Percentiles rank a stretch among this genome's conserved stretches.
These are phyloP conservation scores for Sungouiozyma ichnusensis DNA, from an alignment of 805 yeast genomes.

Conservation along the genomic window DNA sequence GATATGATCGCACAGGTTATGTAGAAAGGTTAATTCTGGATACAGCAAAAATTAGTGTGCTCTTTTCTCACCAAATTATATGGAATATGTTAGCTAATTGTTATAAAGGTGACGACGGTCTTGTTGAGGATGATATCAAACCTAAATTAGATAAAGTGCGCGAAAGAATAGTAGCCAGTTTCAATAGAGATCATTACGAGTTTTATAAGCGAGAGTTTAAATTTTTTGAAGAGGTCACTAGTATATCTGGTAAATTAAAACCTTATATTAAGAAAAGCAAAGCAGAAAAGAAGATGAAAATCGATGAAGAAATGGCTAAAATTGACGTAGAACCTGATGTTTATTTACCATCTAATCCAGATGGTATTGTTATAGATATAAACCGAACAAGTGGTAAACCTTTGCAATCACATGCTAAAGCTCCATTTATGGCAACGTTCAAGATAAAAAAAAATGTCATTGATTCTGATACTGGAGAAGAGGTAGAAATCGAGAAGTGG, in stretches of 20 bases:
- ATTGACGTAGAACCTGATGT: conserved; percentile 71
- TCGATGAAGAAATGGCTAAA: conserved; percentile 88
- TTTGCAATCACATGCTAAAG: conserved; percentile 94
- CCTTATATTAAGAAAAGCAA: conserved; percentile 90
- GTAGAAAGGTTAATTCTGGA: conserved; percentile 83
- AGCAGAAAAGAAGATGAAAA: conserved; percentile 91
- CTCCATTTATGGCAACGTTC: conserved; percentile 96
- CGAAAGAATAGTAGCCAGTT: conserved; percentile 48
- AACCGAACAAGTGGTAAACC: conserved; percentile 90
- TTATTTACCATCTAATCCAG: conserved; percentile 92
- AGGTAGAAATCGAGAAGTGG: conserved; percentile 55
- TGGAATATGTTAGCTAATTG: conserved; percentile 97
- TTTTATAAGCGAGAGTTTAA: conserved; percentile 78
- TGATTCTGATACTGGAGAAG: conserved; percentile 32
- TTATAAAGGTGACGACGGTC: conserved; percentile 79
- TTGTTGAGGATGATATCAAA: conserved; percentile 69
- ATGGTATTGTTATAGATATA: conserved; percentile 86
- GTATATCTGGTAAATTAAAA: conserved; percentile 87
- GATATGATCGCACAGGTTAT: conserved; percentile 76
- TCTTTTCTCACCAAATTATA: conserved; percentile 94
- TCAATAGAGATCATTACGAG: conserved; percentile 46
- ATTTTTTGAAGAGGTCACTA: conserved; percentile 84
- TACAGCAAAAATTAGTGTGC: conserved; percentile 79
- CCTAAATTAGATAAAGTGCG: conserved; percentile 73
- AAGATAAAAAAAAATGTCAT: conserved; percentile 53